These are phyloP conservation scores for Podospora conica DNA, from an alignment of 495 filamentous ascomycete species.

Conservation along the genomic window DNA sequence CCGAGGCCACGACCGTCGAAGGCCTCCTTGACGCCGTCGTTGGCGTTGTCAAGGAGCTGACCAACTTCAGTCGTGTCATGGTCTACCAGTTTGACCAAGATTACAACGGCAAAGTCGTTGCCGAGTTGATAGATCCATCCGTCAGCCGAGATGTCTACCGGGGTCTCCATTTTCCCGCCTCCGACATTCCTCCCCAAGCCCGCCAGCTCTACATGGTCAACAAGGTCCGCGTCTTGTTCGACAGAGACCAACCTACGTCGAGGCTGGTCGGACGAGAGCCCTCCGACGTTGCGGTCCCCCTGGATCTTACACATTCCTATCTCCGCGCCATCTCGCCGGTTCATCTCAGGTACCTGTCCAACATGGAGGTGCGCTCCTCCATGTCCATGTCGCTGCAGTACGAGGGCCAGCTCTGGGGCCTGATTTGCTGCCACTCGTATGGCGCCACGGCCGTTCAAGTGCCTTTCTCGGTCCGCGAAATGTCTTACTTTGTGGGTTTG, in stretches of 20 bases:
- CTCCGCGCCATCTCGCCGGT: constrained; percentile 78
- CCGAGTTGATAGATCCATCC: constrained; percentile 23
- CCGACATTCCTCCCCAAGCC: constrained; percentile 23
- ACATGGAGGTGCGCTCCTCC: constrained; percentile 74
- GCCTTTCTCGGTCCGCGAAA: constrained; percentile 73
- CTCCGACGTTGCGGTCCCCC: constrained; percentile 62
- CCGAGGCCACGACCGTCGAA: constrained; percentile 6
- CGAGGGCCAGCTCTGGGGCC: constrained; percentile 70
- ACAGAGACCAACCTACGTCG: constrained; percentile 59
- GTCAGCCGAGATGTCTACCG: constrained; percentile 19
- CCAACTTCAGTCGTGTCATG: constrained; percentile 22
- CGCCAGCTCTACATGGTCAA: constrained; percentile 60
- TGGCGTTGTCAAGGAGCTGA: constrained; percentile 17
- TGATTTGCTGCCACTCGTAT: constrained; percentile 75
- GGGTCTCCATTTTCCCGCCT: constrained; percentile 21
- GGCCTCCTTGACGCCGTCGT: constrained; percentile 19
- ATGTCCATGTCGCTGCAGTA: constrained; percentile 86
- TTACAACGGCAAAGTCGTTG: constrained; percentile 23
- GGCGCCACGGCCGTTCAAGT: constrained; percentile 66
- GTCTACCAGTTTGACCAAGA: constrained; percentile 22
- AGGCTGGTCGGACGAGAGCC: constrained; percentile 65
- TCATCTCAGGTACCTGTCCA: constrained; percentile 68
- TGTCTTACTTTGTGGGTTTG: constrained; percentile 73
- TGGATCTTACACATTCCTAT: constrained; percentile 73
- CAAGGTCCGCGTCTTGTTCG: constrained; percentile 65